Base-by-base conservation (phyloP, 208 protist genomes). In the Vickermania ingenoplastis region DNA sequence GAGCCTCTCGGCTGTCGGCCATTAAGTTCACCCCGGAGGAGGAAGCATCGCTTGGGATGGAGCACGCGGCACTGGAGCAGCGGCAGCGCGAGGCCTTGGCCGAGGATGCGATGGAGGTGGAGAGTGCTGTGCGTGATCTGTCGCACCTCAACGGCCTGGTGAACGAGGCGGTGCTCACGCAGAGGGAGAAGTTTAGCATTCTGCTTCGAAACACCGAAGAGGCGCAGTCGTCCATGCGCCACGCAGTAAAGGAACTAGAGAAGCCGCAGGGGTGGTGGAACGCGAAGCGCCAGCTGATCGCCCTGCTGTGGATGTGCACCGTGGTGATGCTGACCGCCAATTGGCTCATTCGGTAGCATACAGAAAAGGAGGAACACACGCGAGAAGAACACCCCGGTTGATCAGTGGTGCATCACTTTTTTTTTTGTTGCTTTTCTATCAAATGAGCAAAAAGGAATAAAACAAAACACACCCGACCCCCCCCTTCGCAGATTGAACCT, bases 91-190 rank as follows among this genome's bases (percentile, higher is more conserved):
- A 73, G 60, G 78, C 77, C 11, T 71, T 70, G 7, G 75, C 79
- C 14, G 62, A 83, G 27, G 88, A 92, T 56, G 88, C 85, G 0
- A 83, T 79, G 50, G 60, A 59, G 1, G 71, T 95, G 5, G 88
- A 92, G 67, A 71, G 67, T 0, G 84, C 81, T 1, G 78, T 95
- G 21, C 71, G 81, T 22, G 88, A 95, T 30, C 69, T 95, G 1
- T 91, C 88, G n/a, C 83, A 92, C 66, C 70, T 95, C 28, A 95
- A 83, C 4, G 82, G 80, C 1, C 65, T 95, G 13, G 83, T 91
- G 72, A 95, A 81, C 59, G 84, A 91, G 53, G 67, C 81, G 59
- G 78, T 92, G 4, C 45, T 89, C 57, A 69, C 86, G 67, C 88
- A 95, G 64, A 80, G 69, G n/a, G 88, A 92, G 70, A 79, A 92